phyloP scores from a whole-genome alignment of 345 rosid genomes.

The Viola odorata region DNA sequence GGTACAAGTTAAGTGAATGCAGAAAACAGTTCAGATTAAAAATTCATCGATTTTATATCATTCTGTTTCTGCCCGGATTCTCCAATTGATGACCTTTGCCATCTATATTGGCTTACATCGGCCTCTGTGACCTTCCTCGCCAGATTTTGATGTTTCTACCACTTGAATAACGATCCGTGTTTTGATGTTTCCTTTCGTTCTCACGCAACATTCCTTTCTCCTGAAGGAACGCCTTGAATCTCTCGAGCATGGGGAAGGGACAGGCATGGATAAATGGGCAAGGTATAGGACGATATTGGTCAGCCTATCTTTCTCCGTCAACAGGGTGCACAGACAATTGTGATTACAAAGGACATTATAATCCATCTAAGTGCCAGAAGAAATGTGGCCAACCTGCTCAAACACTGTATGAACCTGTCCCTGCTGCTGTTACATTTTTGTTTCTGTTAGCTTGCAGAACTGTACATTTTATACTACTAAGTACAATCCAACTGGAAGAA shows the following conservation, averaged over 20 bases:
- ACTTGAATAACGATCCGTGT: not conserved
- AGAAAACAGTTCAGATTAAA: not conserved
- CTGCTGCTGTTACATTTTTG: not conserved
- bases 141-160: too few relatives aligned
- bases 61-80: not conserved
- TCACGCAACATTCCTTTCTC: slow-evolving; percentile 36
- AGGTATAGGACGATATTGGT: slow-evolving; percentile 58
- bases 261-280: slow-evolving; percentile 66
- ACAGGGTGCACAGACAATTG: slow-evolving; percentile 42
- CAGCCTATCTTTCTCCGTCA: slow-evolving; percentile 42
- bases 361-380: slow-evolving; percentile 41
- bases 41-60: not conserved
- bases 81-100: too few relatives aligned
- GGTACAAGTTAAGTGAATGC: slow-evolving; percentile 48
- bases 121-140: too few relatives aligned
- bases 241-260: slow-evolving; percentile 63
- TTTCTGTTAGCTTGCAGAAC: not conserved
- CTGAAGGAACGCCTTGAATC: slow-evolving; percentile 49
- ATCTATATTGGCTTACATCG: not conserved
- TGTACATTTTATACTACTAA: too few relatives aligned
- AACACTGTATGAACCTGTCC: slow-evolving; percentile 36
- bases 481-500: too few relatives aligned
- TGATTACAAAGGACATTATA: slow-evolving; percentile 51
- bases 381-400: slow-evolving; percentile 61
- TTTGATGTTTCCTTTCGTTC: slow-evolving; percentile 2